A percentile compares a stretch with the other conserved stretches of the same genome.
phyloP scores from a whole-genome alignment of 2,329 filamentous ascomycete species.

The Neonectria hederae region DNA sequence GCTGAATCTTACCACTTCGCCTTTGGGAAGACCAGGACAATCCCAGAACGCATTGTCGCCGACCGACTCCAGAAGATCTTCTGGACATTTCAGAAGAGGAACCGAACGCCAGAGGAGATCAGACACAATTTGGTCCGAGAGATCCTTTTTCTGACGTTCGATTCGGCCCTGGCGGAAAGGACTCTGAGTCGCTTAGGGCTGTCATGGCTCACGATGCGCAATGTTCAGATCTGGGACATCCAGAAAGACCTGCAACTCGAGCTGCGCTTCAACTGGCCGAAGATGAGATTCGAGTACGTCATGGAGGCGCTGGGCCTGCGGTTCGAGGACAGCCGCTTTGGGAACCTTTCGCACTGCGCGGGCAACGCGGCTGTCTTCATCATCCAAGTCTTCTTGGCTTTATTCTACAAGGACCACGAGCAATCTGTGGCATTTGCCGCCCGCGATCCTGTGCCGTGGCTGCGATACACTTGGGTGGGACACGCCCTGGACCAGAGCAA shows the following conservation, averaged over 20 bases:
- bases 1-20: constrained; percentile 26
- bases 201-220: constrained; percentile 2
- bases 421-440: constrained; percentile 19
- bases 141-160: constrained; percentile 26
- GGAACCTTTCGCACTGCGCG: constrained; percentile 21
- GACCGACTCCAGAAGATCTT: constrained; percentile 12
- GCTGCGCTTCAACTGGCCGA: constrained; percentile 12
- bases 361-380: constrained; percentile 30
- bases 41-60: constrained; percentile 2
- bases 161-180: constrained; percentile 2
- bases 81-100: constrained; percentile 9
- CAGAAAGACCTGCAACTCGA: constrained; percentile 16
- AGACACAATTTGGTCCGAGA: background rate
- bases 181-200: constrained; percentile 14
- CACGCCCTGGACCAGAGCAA: constrained; percentile 31
- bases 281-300: constrained; percentile 22
- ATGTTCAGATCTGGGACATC: constrained; percentile 24
- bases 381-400: constrained; percentile 18
- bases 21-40: constrained; percentile 25
- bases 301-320: constrained; percentile 29
- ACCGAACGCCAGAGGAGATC: constrained; percentile 18
- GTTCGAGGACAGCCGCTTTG: constrained; percentile 30
- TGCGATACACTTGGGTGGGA: constrained; percentile 33
- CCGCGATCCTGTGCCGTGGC: constrained; percentile 21
- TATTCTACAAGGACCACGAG: constrained; percentile 23